Evolutionary conservation across 1,284 basidiomycete genomes (phyloP).

Genomic region (Sphaerobolus stellatus): DNA sequence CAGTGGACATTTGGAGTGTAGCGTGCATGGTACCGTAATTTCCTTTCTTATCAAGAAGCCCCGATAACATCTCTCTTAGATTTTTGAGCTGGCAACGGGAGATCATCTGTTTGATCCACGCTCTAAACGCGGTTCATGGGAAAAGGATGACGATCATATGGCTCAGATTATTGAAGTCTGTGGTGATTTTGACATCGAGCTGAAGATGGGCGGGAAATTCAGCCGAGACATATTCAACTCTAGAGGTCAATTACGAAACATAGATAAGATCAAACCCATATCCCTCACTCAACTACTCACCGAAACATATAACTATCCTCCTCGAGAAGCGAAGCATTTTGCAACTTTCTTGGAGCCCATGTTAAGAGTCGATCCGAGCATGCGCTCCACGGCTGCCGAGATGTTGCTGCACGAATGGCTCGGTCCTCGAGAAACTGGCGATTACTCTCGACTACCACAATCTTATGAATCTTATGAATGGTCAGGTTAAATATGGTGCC

Average conservation of each 20-base stretch:
- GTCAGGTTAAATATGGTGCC: neutral
- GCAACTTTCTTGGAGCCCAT: constrained; percentile 85
- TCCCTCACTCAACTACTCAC: constrained; percentile 10
- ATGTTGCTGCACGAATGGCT: constrained; percentile 78
- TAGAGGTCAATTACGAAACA: constrained; percentile 46
- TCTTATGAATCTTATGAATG: constrained; percentile 7
- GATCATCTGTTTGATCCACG: constrained; percentile 91
- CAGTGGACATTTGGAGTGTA: constrained; percentile 87
- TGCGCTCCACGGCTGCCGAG: constrained; percentile 70
- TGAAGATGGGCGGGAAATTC: constrained; percentile 83
- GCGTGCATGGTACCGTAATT: constrained; percentile 64
- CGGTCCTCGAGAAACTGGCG: constrained; percentile 22
- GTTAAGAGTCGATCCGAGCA: constrained; percentile 71
- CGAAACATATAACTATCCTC: neutral
- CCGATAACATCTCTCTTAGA: constrained; percentile 12
- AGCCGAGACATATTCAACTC: constrained; percentile 84
- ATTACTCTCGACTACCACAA: neutral
- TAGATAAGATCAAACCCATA: neutral
- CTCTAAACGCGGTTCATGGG: constrained; percentile 76
- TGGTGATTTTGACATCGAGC: constrained; percentile 65
- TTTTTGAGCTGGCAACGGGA: constrained; percentile 83
- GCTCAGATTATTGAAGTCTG: constrained; percentile 90
- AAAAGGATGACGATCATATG: constrained; percentile 93
- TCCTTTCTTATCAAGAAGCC: constrained; percentile 1
- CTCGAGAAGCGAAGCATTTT: constrained; percentile 43